phyloP scores from a whole-genome alignment of 163 green algal species.

The Volvox carteri region DNA sequence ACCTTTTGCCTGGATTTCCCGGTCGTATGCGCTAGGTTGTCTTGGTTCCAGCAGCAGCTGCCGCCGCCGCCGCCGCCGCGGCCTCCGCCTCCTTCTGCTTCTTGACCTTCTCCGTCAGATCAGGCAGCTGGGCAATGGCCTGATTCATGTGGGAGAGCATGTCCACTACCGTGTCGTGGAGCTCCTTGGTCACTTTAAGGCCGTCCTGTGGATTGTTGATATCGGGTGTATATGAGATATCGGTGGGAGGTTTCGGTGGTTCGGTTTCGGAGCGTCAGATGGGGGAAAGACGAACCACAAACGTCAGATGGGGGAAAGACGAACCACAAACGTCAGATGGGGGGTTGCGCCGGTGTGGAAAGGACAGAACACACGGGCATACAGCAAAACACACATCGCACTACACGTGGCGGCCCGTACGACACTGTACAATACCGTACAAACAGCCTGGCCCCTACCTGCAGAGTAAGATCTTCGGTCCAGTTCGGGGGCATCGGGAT shows the following conservation, averaged over 20 bases:
- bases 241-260: too few species aligned
- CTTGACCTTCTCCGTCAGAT: slow-evolving; percentile 45
- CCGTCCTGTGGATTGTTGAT: slow-evolving; percentile 71
- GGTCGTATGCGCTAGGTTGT: too few species aligned
- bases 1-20: too few species aligned
- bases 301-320: too few species aligned
- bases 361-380: too few species aligned
- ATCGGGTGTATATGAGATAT: too few species aligned
- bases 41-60: background rate
- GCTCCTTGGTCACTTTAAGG: slow-evolving; percentile 53
- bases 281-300: too few species aligned
- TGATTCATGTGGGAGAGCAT: slow-evolving; percentile 73
- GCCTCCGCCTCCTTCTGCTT: slow-evolving; percentile 14
- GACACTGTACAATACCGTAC: too few species aligned
- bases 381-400: background rate
- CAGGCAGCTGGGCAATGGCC: slow-evolving; percentile 59
- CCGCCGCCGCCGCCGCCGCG: background rate
- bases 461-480: slow-evolving; percentile 58
- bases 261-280: too few species aligned
- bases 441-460: too few species aligned
- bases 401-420: background rate
- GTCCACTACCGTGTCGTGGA: slow-evolving; percentile 63
- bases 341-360: too few species aligned
- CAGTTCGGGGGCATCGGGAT: slow-evolving; percentile 67
- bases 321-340: too few species aligned